A percentile compares a stretch with the other conserved stretches of the same genome.
These are phyloP conservation scores for Hawksworthiomyces lignivorus DNA, from an alignment of 2,329 filamentous ascomycete genomes.

Conservation along the genomic window DNA sequence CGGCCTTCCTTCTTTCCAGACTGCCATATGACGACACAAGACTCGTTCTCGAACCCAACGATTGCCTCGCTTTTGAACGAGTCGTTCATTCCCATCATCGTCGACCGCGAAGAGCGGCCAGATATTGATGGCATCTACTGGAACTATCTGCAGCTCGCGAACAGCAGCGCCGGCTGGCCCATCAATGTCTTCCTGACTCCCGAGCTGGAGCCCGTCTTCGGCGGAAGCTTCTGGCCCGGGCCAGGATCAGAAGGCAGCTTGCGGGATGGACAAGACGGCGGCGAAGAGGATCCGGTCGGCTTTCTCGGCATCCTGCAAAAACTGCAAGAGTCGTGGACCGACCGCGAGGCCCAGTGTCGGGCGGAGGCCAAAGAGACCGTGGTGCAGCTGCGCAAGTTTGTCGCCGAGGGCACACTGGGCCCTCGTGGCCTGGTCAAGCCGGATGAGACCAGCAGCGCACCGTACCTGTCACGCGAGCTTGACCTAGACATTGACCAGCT, in stretches of 20 bases:
- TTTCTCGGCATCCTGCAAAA: slow-evolving; percentile 80
- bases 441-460: slow-evolving; percentile 19
- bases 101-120: slow-evolving; percentile 89
- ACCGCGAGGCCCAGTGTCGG: slow-evolving; percentile 75
- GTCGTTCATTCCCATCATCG: slow-evolving; percentile 81
- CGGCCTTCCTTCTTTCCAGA: too few relatives aligned
- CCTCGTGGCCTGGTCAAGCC: slow-evolving; percentile 24
- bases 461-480: slow-evolving; percentile 39
- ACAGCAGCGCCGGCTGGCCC: slow-evolving; percentile 85
- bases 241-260: slow-evolving; percentile 50
- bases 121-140: slow-evolving; percentile 96
- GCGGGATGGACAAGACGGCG: slow-evolving; percentile 32
- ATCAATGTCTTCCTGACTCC: slow-evolving; percentile 95
- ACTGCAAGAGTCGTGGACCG: slow-evolving; percentile 66
- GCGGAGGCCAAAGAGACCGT: slow-evolving; percentile 79
- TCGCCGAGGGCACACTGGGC: slow-evolving; percentile 72
- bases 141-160: slow-evolving; percentile 95
- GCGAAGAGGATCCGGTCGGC: slow-evolving; percentile 54
- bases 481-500: slow-evolving; percentile 82
- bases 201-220: slow-evolving; percentile 87
- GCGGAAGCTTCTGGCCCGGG: slow-evolving; percentile 91
- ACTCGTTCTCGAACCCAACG: slow-evolving; percentile 79
- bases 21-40: slow-evolving; percentile 85
- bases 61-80: slow-evolving; percentile 78
- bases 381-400: slow-evolving; percentile 74